phyloP scores from a whole-genome alignment of 805 yeast species.

The Vanderwaltozyma tropicalis region DNA sequence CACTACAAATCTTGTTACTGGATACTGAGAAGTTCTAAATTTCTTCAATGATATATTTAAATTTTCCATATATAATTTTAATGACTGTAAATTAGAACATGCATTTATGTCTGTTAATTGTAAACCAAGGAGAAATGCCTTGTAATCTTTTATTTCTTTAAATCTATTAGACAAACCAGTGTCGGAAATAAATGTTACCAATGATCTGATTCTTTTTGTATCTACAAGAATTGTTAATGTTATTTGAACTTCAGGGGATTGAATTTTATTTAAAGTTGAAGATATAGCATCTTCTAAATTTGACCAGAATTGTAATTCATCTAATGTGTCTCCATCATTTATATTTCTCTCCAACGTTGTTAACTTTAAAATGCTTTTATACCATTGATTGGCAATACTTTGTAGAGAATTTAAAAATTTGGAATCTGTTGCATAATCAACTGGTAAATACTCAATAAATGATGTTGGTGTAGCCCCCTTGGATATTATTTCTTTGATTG shows the following conservation, averaged over 20 bases:
- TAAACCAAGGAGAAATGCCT: constrained; percentile 54
- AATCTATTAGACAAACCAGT: constrained; percentile 52
- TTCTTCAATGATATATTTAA: constrained; percentile 57
- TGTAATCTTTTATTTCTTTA: constrained; percentile 42
- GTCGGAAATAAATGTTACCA: constrained; percentile 60
- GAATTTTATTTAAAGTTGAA: constrained; percentile 48
- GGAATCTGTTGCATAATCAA: constrained; percentile 37
- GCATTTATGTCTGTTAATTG: constrained; percentile 52
- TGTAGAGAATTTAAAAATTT: constrained; percentile 60
- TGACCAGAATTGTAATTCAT: constrained; percentile 72
- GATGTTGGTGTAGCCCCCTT: constrained; percentile 25
- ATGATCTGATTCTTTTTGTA: constrained; percentile 39
- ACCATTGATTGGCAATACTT: constrained; percentile 62
- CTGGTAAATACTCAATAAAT: constrained; percentile 25
- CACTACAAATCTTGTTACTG: constrained; percentile 50
- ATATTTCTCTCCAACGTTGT: constrained; percentile 36
- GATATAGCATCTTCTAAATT: constrained; percentile 53
- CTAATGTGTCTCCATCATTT: constrained; percentile 43
- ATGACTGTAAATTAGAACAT: constrained; percentile 34
- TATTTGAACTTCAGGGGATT: constrained; percentile 40
- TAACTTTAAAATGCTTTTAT: constrained; percentile 46
- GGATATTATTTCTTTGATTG: constrained; percentile 33
- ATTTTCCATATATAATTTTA: constrained; percentile 36
- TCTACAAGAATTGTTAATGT: constrained; percentile 52
- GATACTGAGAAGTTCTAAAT: constrained; percentile 45